A percentile compares a stretch with the other conserved stretches of the same genome.
phyloP scores from a whole-genome alignment of 345 rosid species.

The Euphorbia tirucalli region DNA sequence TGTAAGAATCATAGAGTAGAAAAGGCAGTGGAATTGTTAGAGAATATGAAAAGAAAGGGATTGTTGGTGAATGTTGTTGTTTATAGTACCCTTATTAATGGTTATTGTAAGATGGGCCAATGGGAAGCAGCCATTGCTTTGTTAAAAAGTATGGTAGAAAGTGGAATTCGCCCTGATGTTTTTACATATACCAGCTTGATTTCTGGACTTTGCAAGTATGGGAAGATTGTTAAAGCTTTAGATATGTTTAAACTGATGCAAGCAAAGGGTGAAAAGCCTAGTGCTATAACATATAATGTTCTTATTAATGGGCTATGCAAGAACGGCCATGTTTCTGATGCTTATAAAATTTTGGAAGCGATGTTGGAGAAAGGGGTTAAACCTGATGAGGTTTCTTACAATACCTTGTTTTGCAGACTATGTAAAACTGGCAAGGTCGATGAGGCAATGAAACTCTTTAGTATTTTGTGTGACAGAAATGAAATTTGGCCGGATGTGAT shows the following conservation, averaged over 20 bases:
- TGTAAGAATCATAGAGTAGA: slow-evolving; percentile 52
- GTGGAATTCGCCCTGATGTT: slow-evolving; percentile 51
- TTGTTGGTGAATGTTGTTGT: slow-evolving; percentile 47
- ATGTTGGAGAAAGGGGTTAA: slow-evolving; percentile 55
- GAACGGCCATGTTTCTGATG: slow-evolving; percentile 47
- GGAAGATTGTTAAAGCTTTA: slow-evolving; percentile 48
- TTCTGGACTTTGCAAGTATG: slow-evolving; percentile 54
- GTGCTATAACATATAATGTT: slow-evolving; percentile 51
- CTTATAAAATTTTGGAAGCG: slow-evolving; percentile 44
- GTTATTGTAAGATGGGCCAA: slow-evolving; percentile 47
- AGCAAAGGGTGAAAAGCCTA: slow-evolving; percentile 46
- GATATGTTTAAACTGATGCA: slow-evolving; percentile 51
- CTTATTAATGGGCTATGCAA: slow-evolving; percentile 57
- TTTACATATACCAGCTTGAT: slow-evolving; percentile 45
- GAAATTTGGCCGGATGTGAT: slow-evolving; percentile 43
- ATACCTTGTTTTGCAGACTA: slow-evolving; percentile 50
- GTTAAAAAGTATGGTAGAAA: slow-evolving; percentile 42
- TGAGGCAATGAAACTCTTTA: slow-evolving; percentile 53
- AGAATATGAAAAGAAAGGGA: slow-evolving; percentile 45
- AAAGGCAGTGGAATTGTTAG: slow-evolving; percentile 39
- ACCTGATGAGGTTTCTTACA: slow-evolving; percentile 54
- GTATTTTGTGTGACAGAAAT: slow-evolving; percentile 35
- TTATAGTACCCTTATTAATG: slow-evolving; percentile 32
- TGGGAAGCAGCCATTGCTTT: slow-evolving; percentile 45
- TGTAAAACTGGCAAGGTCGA: slow-evolving; percentile 47